Evolutionary conservation across 2,329 filamentous ascomycete species (phyloP).

Genomic region (Penicillium digitatum): DNA sequence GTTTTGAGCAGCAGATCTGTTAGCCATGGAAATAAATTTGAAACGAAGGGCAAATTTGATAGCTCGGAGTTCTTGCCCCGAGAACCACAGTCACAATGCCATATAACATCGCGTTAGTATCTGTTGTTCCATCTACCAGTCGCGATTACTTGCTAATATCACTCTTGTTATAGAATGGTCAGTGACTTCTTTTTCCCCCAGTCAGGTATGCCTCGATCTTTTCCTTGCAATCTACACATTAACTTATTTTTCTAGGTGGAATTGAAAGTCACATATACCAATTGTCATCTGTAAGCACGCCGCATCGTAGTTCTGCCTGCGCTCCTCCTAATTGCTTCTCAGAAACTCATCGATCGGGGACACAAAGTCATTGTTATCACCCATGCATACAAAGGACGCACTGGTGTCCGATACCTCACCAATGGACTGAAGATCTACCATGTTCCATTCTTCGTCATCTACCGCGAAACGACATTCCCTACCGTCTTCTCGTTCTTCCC

Average conservation of each 20-base stretch:
- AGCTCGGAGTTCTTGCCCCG: conserved; percentile 15
- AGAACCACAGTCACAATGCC: conserved; percentile 50
- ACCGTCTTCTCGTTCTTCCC: conserved; percentile 99
- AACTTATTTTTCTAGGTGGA: conserved; percentile 54
- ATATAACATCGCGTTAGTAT: conserved; percentile 64
- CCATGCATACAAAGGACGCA: conserved; percentile 86
- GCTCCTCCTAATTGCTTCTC: conserved; percentile 11
- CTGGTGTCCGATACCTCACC: conserved; percentile 88
- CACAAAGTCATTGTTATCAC: conserved; percentile 99
- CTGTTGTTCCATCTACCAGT: conserved; percentile 3
- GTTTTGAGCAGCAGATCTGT: conserved; percentile 4
- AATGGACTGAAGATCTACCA: conserved; percentile 99
- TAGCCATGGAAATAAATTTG: conserved; percentile 22
- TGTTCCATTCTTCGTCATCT: conserved; percentile 92
- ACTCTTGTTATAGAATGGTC: conserved; percentile 64
- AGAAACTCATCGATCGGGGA: conserved; percentile 93
- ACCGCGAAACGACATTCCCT: conserved; percentile 86
- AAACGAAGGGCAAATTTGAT: not conserved
- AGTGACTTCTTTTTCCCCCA: conserved; percentile 99
- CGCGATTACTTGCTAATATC: conserved; percentile 26
- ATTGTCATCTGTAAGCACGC: conserved; percentile 63
- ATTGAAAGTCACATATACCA: conserved; percentile 99
- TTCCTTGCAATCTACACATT: not conserved
- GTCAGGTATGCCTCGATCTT: conserved; percentile 54
- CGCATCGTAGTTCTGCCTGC: not conserved